Conservation (phyloP, 495 filamentous ascomycete species). For the Beverwykella pulmonaria region DNA sequence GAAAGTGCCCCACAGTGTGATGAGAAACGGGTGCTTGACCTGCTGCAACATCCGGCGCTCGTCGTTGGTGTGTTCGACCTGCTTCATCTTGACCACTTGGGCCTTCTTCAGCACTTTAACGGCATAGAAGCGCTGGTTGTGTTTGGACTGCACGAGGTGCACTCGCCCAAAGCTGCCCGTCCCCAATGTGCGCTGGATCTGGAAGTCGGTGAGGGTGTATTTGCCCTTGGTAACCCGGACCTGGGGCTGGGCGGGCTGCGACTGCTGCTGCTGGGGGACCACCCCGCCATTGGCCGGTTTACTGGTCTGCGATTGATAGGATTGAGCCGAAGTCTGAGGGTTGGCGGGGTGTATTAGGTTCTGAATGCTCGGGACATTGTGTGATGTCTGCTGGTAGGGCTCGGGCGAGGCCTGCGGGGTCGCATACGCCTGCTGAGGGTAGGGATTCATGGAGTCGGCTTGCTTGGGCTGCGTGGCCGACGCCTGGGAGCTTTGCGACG, state of each 20-base stretch:
- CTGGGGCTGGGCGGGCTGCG: constrained; percentile 28
- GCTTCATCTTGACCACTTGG: constrained; percentile 99
- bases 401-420: constrained; percentile 45
- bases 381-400: constrained; percentile 54
- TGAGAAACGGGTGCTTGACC: constrained; percentile 94
- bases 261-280: constrained; percentile 7
- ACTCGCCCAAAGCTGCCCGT: constrained; percentile 97
- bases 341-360: constrained; percentile 68
- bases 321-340: constrained; percentile 10
- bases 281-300: constrained; percentile 35
- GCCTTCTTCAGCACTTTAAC: constrained; percentile 98
- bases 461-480: constrained; percentile 33
- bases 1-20: constrained; percentile 98
- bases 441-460: constrained; percentile 42
- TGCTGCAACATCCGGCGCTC: constrained; percentile 92
- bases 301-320: constrained; percentile 42
- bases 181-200: constrained; percentile 84
- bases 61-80: constrained; percentile 98
- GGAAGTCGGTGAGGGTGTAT: constrained; percentile 88
- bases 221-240: constrained; percentile 90
- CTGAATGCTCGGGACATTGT: constrained; percentile 68
- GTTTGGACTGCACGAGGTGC: constrained; percentile 92
- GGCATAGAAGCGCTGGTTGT: constrained; percentile 96
- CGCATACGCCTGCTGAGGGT: constrained; percentile 45
- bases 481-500: constrained; percentile 28